phyloP scores from a whole-genome alignment of 495 filamentous ascomycete genomes.

The Penicillium cataractarum region DNA sequence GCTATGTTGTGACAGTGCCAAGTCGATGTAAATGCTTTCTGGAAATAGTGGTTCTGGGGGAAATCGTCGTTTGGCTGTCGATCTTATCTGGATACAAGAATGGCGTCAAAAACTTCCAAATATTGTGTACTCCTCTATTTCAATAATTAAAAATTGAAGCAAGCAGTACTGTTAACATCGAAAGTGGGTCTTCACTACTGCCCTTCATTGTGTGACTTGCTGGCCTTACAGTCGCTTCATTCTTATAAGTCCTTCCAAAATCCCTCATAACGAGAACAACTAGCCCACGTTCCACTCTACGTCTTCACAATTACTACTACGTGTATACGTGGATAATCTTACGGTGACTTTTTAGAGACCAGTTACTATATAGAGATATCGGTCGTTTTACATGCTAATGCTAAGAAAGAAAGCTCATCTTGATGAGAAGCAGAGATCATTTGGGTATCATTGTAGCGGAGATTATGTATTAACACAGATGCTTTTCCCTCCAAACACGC shows the following conservation, averaged over 20 bases:
- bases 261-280: constrained; percentile 1
- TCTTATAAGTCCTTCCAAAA: no score
- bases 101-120: not conserved
- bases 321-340: no score
- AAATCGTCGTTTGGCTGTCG: not conserved
- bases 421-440: not conserved
- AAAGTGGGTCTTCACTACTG: not conserved
- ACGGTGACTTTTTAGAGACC: no score
- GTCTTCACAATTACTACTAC: no score
- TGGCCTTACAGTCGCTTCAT: no score
- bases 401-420: not conserved
- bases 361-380: no score
- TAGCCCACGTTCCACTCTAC: no score
- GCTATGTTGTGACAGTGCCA: not conserved
- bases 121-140: no score
- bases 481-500: not conserved
- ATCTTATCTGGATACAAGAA: not conserved
- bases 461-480: constrained; percentile 7
- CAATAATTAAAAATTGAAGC: not conserved
- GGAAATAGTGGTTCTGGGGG: constrained; percentile 3
- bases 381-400: no score
- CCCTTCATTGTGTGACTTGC: not conserved
- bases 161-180: not conserved
- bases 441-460: constrained; percentile 8
- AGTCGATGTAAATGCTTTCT: constrained; percentile 8